Evolutionary conservation across 768 basidiomycete genomes (phyloP).

Genomic region (Clitopilus passeckerianus): DNA sequence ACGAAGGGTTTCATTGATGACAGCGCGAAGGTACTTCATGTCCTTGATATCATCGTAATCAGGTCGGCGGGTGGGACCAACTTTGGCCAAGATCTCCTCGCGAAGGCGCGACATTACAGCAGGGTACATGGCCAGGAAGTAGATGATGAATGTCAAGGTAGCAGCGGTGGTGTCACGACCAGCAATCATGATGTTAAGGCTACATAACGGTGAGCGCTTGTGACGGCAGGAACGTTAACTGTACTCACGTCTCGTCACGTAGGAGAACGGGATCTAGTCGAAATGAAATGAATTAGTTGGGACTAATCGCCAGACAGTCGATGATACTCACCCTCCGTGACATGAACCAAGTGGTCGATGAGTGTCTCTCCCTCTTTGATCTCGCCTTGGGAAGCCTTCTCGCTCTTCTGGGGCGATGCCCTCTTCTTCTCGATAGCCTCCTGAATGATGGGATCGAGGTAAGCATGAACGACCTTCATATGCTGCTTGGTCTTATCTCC

Average conservation of each 20-base stretch:
- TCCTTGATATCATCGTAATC: constrained; percentile 52
- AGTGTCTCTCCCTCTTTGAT: constrained; percentile 40
- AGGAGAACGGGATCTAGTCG: constrained; percentile 36
- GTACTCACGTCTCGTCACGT: constrained; percentile 38
- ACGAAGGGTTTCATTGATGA: constrained; percentile 59
- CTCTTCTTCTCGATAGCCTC: constrained; percentile 42
- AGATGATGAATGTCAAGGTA: constrained; percentile 36
- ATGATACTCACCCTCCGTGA: constrained; percentile 35
- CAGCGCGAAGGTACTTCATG: constrained; percentile 61
- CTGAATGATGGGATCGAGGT: constrained; percentile 46
- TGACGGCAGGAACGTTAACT: neutral
- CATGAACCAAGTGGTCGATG: constrained; percentile 49
- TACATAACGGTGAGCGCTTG: constrained; percentile 6
- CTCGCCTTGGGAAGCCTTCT: constrained; percentile 23
- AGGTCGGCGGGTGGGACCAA: constrained; percentile 45
- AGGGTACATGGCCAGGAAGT: constrained; percentile 48
- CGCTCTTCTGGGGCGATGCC: constrained; percentile 6
- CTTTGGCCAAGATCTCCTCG: constrained; percentile 48
- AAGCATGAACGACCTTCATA: constrained; percentile 50
- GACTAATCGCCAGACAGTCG: neutral
- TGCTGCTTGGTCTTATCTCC: constrained; percentile 39
- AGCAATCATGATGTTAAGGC: constrained; percentile 43
- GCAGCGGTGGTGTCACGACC: constrained; percentile 43
- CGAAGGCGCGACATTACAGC: constrained; percentile 41
- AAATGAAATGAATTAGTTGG: neutral